These are phyloP conservation scores for Arabidopsis hybrid DNA, from an alignment of 441 rosid species.

Conservation along the genomic window DNA sequence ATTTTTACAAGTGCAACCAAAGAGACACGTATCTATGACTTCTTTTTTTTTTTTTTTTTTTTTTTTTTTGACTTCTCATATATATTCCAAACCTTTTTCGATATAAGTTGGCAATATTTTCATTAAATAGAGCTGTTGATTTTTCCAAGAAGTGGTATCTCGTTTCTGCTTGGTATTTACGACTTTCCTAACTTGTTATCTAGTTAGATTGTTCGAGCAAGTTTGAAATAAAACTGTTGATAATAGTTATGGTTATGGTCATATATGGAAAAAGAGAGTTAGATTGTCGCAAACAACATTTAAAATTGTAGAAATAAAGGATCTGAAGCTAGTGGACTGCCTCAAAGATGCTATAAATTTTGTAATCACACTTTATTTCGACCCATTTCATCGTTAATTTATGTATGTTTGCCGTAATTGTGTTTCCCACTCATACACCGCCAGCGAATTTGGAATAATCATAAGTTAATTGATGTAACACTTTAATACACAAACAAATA, in stretches of 20 bases:
- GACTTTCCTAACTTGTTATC: constrained; percentile 7
- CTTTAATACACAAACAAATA: too few relatives aligned
- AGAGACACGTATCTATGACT: constrained; percentile 33
- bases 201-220: constrained; percentile 10
- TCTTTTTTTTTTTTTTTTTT: too few relatives aligned
- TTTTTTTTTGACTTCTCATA: too few relatives aligned
- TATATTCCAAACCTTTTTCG: not conserved
- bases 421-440: not conserved
- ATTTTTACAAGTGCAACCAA: constrained; percentile 10
- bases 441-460: not conserved
- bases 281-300: not conserved
- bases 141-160: constrained; percentile 23
- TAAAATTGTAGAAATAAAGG: not conserved
- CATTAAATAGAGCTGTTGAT: constrained; percentile 13
- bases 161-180: constrained; percentile 7
- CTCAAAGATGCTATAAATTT: constrained; percentile 28
- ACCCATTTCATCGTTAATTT: constrained; percentile 5
- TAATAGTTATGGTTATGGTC: not conserved
- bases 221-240: not conserved
- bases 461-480: not conserved
- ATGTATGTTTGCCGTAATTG: constrained; percentile 2
- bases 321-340: constrained; percentile 7
- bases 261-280: not conserved
- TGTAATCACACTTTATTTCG: constrained; percentile 30
- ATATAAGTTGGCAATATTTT: not conserved